Evolutionary conservation across 805 yeast genomes (phyloP).

Genomic region (Candida pini): DNA sequence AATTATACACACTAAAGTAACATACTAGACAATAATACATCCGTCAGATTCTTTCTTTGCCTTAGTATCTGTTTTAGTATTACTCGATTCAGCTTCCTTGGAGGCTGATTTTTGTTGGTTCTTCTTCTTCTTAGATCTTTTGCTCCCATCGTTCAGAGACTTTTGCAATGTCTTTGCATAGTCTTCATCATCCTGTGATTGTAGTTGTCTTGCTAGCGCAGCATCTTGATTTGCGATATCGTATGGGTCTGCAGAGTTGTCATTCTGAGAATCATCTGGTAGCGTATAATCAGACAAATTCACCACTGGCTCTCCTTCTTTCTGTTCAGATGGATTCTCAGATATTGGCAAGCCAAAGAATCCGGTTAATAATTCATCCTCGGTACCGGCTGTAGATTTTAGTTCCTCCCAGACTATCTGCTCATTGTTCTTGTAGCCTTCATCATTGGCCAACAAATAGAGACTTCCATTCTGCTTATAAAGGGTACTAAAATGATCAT

Average conservation of each 20-base stretch:
- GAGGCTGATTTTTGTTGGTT: no score
- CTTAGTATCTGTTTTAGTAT: not conserved
- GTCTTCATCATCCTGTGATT: slow-evolving; percentile 28
- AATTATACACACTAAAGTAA: no score
- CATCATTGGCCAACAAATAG: slow-evolving; percentile 68
- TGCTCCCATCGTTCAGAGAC: slow-evolving; percentile 8
- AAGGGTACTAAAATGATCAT: slow-evolving; percentile 81
- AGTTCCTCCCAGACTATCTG: slow-evolving; percentile 82
- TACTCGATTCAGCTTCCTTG: not conserved
- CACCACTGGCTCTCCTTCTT: not conserved
- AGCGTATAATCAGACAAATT: slow-evolving; percentile 13
- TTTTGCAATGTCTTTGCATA: slow-evolving; percentile 24
- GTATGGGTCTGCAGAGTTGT: slow-evolving; percentile 3
- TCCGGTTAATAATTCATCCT: slow-evolving; percentile 68
- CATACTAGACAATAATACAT: no score
- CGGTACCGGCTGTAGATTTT: slow-evolving; percentile 57
- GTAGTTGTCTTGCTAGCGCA: slow-evolving; percentile 26
- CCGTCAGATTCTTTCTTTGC: not conserved
- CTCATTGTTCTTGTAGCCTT: slow-evolving; percentile 43
- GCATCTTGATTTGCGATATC: slow-evolving; percentile 12
- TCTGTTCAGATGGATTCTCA: slow-evolving; percentile 1
- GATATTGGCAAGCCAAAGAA: slow-evolving; percentile 41
- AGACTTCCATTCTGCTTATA: slow-evolving; percentile 44
- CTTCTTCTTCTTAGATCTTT: slow-evolving; percentile 1
- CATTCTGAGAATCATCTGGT: slow-evolving; percentile 14